These are phyloP conservation scores for Aspergillus amoenus DNA, from an alignment of 2,329 filamentous ascomycete genomes.

Conservation along the genomic window DNA sequence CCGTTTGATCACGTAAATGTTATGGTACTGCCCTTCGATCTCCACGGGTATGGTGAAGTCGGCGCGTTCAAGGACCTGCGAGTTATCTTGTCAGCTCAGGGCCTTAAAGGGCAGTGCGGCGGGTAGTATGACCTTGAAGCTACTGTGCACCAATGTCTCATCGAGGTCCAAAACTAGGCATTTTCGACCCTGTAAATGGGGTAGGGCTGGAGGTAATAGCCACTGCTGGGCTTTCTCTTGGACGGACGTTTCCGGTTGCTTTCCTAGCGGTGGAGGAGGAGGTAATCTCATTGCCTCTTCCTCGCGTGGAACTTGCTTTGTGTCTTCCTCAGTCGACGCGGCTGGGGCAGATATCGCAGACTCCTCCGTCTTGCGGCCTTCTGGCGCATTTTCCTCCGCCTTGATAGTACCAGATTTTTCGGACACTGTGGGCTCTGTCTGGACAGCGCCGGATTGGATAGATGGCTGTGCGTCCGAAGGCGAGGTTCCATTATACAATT, in stretches of 20 bases:
- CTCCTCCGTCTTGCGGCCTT: slow-evolving; percentile 20
- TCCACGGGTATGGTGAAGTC: slow-evolving; percentile 99
- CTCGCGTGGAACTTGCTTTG: slow-evolving; percentile 41
- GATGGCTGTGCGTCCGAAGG: slow-evolving; percentile 1
- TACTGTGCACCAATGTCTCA: slow-evolving; percentile 96
- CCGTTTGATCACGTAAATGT: slow-evolving; percentile 98
- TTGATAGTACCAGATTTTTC: slow-evolving; percentile 16
- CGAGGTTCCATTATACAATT: slow-evolving; percentile 18
- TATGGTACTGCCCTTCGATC: slow-evolving; percentile 98
- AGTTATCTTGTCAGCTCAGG: slow-evolving; percentile 11
- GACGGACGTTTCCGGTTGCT: slow-evolving; percentile 30
- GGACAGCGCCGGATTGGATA: slow-evolving; percentile 8
- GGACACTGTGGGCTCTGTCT: slow-evolving; percentile 13
- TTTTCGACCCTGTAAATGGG: slow-evolving; percentile 82
- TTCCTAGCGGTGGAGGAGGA: slow-evolving; percentile 57
- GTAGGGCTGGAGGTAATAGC: slow-evolving; percentile 77
- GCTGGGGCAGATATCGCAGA: slow-evolving; percentile 46
- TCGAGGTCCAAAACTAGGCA: slow-evolving; percentile 94
- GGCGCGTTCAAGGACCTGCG: slow-evolving; percentile 89
- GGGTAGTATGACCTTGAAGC: slow-evolving; percentile 75
- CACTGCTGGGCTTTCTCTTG: slow-evolving; percentile 60
- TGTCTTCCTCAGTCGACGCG: slow-evolving; percentile 44
- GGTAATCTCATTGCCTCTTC: slow-evolving; percentile 44
- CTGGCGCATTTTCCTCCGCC: slow-evolving; percentile 16
- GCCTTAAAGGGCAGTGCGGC: background rate